Percentiles rank a stretch among this genome's conserved stretches.
phyloP scores from a whole-genome alignment of 768 basidiomycete species.

The Dacryopinax spathularia region DNA sequence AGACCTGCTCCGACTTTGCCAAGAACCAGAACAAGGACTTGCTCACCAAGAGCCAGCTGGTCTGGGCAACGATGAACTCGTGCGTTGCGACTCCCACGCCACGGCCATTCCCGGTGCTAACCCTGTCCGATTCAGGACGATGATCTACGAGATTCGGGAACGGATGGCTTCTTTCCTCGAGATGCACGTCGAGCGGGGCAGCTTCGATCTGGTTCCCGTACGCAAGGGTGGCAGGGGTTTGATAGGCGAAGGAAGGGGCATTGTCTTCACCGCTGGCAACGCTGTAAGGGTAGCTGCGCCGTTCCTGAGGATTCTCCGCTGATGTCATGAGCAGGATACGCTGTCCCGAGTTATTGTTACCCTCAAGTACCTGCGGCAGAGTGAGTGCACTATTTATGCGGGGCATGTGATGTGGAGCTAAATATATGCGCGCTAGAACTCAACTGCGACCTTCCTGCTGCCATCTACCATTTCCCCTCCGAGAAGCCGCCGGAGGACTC shows the following conservation, averaged over 20 bases:
- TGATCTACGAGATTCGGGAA: conserved; percentile 9
- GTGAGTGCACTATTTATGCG: too few relatives aligned
- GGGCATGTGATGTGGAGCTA: too few relatives aligned
- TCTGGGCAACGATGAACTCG: conserved; percentile 21
- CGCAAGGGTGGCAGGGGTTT: background rate
- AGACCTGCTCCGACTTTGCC: conserved; percentile 16
- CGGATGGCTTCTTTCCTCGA: conserved; percentile 11
- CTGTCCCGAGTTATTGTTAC: conserved; percentile 20
- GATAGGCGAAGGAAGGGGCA: conserved; percentile 18
- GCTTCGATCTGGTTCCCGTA: conserved; percentile 10
- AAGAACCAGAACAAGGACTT: conserved; percentile 22
- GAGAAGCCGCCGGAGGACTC: conserved; percentile 23
- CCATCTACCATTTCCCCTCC: conserved; percentile 28
- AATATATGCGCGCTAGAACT: conserved; percentile 12
- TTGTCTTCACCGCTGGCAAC: conserved; percentile 34
- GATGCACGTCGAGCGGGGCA: conserved; percentile 4
- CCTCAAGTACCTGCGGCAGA: conserved; percentile 16
- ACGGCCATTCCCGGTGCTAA: conserved; percentile 8
- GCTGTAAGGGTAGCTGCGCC: conserved; percentile 21
- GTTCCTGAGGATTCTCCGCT: background rate
- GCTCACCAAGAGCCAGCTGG: conserved; percentile 17
- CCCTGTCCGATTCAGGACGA: conserved; percentile 6
- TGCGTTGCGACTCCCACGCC: conserved; percentile 9
- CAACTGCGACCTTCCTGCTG: conserved; percentile 19
- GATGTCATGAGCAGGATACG: conserved; percentile 17